Conservation (phyloP, 768 basidiomycete genomes). For the Podaxis sp. region DNA sequence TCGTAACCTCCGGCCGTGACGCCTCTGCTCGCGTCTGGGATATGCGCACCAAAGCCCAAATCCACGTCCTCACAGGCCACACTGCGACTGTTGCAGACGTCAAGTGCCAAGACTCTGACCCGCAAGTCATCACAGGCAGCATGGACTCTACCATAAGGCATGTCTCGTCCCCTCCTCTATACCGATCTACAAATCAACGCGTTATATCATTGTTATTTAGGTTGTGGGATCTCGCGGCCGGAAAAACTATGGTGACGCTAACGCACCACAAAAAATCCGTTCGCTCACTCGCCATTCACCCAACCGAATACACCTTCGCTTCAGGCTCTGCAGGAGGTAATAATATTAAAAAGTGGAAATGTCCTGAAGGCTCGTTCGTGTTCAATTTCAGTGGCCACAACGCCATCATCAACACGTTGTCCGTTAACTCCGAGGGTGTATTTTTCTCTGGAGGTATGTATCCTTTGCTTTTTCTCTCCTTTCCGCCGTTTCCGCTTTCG, state of each 20-base stretch:
- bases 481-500: background rate
- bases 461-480: slow-evolving; percentile 1
- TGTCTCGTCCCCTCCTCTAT: slow-evolving; percentile 20
- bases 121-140: slow-evolving; percentile 96
- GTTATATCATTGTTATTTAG: slow-evolving; percentile 35
- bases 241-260: slow-evolving; percentile 92
- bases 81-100: slow-evolving; percentile 95
- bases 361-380: slow-evolving; percentile 93
- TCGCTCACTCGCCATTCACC: slow-evolving; percentile 90
- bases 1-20: slow-evolving; percentile 95
- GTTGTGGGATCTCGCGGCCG: slow-evolving; percentile 96
- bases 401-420: slow-evolving; percentile 94
- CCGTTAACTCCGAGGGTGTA: slow-evolving; percentile 93
- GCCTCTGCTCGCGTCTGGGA: slow-evolving; percentile 99
- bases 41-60: slow-evolving; percentile 96
- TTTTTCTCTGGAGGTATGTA: slow-evolving; percentile 92
- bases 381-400: slow-evolving; percentile 97
- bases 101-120: slow-evolving; percentile 95
- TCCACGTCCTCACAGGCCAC: slow-evolving; percentile 91
- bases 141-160: slow-evolving; percentile 97
- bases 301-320: slow-evolving; percentile 95
- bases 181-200: background rate
- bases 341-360: slow-evolving; percentile 99
- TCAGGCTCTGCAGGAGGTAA: slow-evolving; percentile 97
- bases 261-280: slow-evolving; percentile 99